Conservation (phyloP, 2,329 filamentous ascomycete genomes). For the Pestalotiopsis sp. region DNA sequence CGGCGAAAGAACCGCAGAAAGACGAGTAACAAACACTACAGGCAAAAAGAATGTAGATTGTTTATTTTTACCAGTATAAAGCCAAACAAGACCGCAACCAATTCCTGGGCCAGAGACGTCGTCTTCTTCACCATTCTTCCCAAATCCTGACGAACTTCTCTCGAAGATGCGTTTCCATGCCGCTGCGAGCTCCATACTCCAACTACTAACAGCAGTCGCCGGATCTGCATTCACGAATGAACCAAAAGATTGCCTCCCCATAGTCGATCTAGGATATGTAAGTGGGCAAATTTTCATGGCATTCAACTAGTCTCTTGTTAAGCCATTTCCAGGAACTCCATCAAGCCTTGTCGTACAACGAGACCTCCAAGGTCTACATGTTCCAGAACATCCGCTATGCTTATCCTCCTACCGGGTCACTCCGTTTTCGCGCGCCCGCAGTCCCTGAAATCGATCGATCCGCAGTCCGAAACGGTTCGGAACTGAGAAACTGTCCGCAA, state of each 20-base stretch:
- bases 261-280: neutral
- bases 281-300: neutral
- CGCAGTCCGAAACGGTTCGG: neutral
- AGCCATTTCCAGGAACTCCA: neutral
- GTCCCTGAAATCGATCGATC: neutral
- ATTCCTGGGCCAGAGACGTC: neutral
- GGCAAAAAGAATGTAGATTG: neutral
- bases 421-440: constrained; percentile 30
- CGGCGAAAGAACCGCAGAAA: neutral
- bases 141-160: neutral
- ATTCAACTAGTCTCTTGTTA: neutral
- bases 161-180: neutral
- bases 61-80: neutral
- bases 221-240: neutral
- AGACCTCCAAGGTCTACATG: neutral
- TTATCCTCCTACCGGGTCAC: constrained; percentile 40
- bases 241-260: neutral
- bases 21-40: neutral
- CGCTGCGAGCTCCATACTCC: neutral
- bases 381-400: constrained; percentile 48
- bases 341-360: neutral
- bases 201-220: neutral
- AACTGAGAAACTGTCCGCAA: neutral
- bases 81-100: neutral
- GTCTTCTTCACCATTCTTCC: neutral